phyloP scores from a whole-genome alignment of 768 basidiomycete genomes.

The Tricholoma sp. region DNA sequence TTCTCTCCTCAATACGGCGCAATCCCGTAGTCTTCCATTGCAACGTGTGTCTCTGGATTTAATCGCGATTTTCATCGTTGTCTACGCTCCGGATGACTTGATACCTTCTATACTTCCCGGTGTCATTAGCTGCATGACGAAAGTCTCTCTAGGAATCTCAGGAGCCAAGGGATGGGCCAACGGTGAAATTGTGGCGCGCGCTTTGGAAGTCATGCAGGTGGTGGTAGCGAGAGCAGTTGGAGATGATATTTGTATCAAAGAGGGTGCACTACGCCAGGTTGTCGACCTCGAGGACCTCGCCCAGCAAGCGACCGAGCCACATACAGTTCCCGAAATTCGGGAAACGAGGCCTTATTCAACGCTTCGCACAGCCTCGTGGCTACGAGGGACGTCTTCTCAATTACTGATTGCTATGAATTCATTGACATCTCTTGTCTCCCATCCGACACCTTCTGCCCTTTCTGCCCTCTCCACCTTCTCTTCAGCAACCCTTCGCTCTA shows the following conservation, averaged over 20 bases:
- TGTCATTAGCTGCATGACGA: conserved; percentile 70
- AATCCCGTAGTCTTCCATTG: conserved; percentile 53
- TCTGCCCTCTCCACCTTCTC: conserved; percentile 54
- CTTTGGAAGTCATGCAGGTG: conserved; percentile 52
- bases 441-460: conserved; percentile 66
- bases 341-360: conserved; percentile 40
- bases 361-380: conserved; percentile 69
- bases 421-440: conserved; percentile 63
- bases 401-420: conserved; percentile 78
- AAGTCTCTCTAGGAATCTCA: conserved; percentile 54
- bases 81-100: conserved; percentile 49
- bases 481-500: conserved; percentile 43
- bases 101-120: conserved; percentile 78
- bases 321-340: conserved; percentile 13
- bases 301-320: conserved; percentile 21
- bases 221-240: conserved; percentile 55
- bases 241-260: conserved; percentile 59
- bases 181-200: conserved; percentile 57
- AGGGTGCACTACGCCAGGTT: conserved; percentile 53
- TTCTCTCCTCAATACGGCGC: conserved; percentile 55
- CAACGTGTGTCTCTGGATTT: conserved; percentile 60
- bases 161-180: conserved; percentile 63
- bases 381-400: conserved; percentile 77
- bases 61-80: conserved; percentile 48
- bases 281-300: conserved; percentile 61